Evolutionary conservation across 805 yeast species (phyloP).

Genomic region (Lipomyces mesembrius): DNA sequence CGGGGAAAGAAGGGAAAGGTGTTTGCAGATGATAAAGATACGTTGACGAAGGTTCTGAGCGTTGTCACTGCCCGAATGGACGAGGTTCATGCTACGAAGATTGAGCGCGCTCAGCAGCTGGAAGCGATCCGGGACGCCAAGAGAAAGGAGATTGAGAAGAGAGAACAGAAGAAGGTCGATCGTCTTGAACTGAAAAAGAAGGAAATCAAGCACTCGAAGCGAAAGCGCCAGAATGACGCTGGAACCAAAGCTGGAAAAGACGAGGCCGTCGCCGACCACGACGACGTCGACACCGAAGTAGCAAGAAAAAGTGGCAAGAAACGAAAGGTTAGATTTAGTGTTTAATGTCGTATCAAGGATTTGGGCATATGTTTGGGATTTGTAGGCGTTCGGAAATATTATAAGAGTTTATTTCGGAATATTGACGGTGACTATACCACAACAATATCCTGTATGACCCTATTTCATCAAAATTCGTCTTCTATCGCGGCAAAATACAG

Average conservation of each 20-base stretch:
- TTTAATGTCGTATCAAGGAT: background rate
- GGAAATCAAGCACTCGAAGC: conserved; percentile 69
- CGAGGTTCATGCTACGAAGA: conserved; percentile 82
- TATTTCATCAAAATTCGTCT: background rate
- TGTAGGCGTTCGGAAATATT: background rate
- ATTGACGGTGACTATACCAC: background rate
- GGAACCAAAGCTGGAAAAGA: background rate
- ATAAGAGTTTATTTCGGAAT: background rate
- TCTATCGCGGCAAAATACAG: background rate
- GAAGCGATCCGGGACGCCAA: conserved; percentile 89
- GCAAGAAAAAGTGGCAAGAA: conserved; percentile 10
- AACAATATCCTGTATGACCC: background rate
- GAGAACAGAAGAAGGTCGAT: conserved; percentile 69
- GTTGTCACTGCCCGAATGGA: conserved; percentile 63
- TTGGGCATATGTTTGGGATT: no score
- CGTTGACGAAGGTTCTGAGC: conserved; percentile 68
- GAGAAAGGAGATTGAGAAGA: conserved; percentile 83
- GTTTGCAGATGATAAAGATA: conserved; percentile 59
- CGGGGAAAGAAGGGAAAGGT: conserved; percentile 72
- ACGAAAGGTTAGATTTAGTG: conserved; percentile 24
- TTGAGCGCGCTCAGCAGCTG: conserved; percentile 85
- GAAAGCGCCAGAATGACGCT: conserved; percentile 53
- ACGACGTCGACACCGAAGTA: conserved; percentile 4
- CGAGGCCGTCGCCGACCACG: conserved; percentile 1
- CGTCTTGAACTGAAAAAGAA: conserved; percentile 76